These are phyloP conservation scores for Lichtheimia ornata DNA, from an alignment of 371 early-diverging fungal species.

Conservation along the genomic window DNA sequence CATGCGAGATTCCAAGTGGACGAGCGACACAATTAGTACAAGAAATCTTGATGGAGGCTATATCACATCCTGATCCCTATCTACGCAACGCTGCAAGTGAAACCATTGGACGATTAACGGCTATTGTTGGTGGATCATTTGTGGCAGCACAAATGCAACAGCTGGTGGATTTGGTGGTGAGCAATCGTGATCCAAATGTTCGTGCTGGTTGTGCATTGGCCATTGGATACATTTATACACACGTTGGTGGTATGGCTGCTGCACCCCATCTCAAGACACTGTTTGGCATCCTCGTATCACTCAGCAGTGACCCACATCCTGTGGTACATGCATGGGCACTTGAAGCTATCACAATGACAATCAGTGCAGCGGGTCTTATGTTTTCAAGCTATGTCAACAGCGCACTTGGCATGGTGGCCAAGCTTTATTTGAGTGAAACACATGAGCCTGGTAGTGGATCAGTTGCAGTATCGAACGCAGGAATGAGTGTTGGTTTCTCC, in stretches of 20 bases:
- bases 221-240: constrained; percentile 85
- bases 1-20: constrained; percentile 37
- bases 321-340: constrained; percentile 95
- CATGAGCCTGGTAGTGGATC: constrained; percentile 79
- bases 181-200: constrained; percentile 90
- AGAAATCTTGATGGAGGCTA: constrained; percentile 66
- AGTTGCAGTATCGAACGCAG: constrained; percentile 62
- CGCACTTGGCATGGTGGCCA: constrained; percentile 81
- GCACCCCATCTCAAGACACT: constrained; percentile 83
- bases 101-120: constrained; percentile 80
- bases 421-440: constrained; percentile 84
- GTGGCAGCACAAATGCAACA: constrained; percentile 81
- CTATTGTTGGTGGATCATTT: constrained; percentile 73
- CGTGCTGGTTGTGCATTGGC: constrained; percentile 92
- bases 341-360: constrained; percentile 82
- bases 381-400: constrained; percentile 87
- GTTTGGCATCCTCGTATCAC: constrained; percentile 86
- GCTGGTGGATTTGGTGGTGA: constrained; percentile 86
- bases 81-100: constrained; percentile 82
- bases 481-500: constrained; percentile 59
- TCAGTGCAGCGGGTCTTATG: constrained; percentile 89
- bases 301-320: constrained; percentile 91
- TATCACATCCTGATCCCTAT: constrained; percentile 71
- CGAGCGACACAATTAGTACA: constrained; percentile 53
- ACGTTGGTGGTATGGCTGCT: constrained; percentile 91